phyloP scores from a whole-genome alignment of 2,329 filamentous ascomycete genomes.

The Penicillium palitans region DNA sequence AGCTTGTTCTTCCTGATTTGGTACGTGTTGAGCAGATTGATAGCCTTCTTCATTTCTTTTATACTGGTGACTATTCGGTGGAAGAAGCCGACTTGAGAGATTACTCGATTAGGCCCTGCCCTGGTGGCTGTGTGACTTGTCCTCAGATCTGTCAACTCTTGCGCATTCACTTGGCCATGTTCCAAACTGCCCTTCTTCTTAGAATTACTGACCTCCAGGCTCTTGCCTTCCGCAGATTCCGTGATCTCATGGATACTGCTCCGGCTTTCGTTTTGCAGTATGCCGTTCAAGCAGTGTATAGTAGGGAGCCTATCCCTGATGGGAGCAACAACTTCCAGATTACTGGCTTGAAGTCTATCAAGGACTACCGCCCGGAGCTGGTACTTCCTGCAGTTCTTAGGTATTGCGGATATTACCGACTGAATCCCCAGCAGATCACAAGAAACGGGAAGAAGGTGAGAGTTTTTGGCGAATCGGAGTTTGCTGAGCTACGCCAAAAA shows the following conservation, averaged over 20 bases:
- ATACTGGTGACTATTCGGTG: conserved; percentile 17
- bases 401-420: conserved; percentile 8
- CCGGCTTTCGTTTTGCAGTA: conserved; percentile 6
- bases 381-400: conserved; percentile 10
- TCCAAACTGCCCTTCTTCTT: conserved; percentile 13
- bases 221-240: conserved; percentile 8
- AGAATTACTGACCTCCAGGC: conserved; percentile 15
- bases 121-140: conserved; percentile 8
- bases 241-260: conserved; percentile 9
- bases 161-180: conserved; percentile 13
- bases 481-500: not conserved
- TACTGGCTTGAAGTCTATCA: not conserved
- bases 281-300: conserved; percentile 9
- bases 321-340: not conserved
- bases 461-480: not conserved
- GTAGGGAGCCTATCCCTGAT: not conserved
- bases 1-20: not conserved
- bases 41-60: conserved; percentile 15
- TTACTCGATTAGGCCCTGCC: not conserved
- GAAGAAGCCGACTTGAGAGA: not conserved
- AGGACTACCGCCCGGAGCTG: conserved; percentile 8
- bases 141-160: conserved; percentile 11
- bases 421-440: not conserved
- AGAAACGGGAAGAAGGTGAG: not conserved
- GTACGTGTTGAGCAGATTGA: not conserved